These are phyloP conservation scores for Lavandula angustifolia DNA, from an alignment of 257 asterid species.

Conservation along the genomic window DNA sequence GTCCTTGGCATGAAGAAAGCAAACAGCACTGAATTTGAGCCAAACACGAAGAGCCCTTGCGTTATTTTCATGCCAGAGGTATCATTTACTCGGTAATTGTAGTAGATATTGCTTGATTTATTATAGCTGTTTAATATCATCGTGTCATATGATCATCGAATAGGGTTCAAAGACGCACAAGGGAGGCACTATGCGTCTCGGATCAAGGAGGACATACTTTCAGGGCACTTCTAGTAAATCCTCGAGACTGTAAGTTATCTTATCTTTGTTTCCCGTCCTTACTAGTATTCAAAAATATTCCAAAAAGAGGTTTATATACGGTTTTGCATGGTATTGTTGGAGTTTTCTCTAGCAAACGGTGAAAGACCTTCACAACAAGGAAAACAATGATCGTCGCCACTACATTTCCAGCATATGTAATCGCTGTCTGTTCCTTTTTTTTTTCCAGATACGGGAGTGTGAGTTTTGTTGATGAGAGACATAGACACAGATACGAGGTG, in stretches of 20 bases:
- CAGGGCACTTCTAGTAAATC: slow-evolving; percentile 49
- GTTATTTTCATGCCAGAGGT: slow-evolving; percentile 87
- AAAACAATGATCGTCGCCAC: background rate
- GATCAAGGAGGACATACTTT: slow-evolving; percentile 76
- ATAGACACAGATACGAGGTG: slow-evolving; percentile 98
- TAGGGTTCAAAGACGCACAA: slow-evolving; percentile 81
- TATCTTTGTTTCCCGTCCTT: slow-evolving; percentile 24
- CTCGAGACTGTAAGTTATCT: slow-evolving; percentile 54
- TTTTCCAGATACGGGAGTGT: slow-evolving; percentile 55
- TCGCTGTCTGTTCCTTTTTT: background rate
- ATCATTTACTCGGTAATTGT: slow-evolving; percentile 19
- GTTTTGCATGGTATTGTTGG: slow-evolving; percentile 11
- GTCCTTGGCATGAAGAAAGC: slow-evolving; percentile 67
- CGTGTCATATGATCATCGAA: slow-evolving; percentile 8
- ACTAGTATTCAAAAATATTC: background rate
- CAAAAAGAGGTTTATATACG: background rate
- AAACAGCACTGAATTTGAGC: slow-evolving; percentile 71
- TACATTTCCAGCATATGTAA: slow-evolving; percentile 6
- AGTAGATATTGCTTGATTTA: slow-evolving; percentile 17
- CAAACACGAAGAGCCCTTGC: slow-evolving; percentile 58
- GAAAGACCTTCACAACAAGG: background rate
- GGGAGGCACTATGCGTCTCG: slow-evolving; percentile 93
- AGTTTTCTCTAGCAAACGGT: background rate
- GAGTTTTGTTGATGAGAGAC: slow-evolving; percentile 83
- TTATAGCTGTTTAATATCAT: slow-evolving; percentile 2